A percentile compares a stretch with the other conserved stretches of the same genome.
These are phyloP conservation scores for Phytopythium montanum DNA, from an alignment of 352 stramenopile species.

Conservation along the genomic window DNA sequence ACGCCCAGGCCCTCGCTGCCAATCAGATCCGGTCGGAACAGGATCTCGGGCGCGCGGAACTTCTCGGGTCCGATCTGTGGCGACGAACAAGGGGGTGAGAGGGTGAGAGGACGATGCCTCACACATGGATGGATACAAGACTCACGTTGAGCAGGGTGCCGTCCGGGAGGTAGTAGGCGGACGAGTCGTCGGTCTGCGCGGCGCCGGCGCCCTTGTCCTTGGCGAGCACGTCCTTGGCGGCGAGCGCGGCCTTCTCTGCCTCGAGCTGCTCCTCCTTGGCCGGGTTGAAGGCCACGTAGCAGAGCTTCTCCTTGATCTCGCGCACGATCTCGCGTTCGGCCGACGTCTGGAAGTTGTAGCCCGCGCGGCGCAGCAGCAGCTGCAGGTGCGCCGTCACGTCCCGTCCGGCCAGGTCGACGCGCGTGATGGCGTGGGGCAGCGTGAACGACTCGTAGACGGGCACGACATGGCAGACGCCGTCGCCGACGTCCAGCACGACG, in stretches of 20 bases:
- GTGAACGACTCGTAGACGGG: conserved; percentile 85
- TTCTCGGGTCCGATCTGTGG: conserved; percentile 74
- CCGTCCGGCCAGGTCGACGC: conserved; percentile 78
- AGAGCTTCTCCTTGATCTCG: conserved; percentile 89
- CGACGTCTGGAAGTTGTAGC: conserved; percentile 88
- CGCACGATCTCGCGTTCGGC: conserved; percentile 86
- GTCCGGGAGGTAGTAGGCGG: conserved; percentile 78
- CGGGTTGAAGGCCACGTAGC: conserved; percentile 82
- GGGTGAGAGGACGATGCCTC: neutral
- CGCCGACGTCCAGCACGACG: conserved; percentile 87
- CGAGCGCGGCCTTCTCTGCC: conserved; percentile 52
- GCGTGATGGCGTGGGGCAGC: conserved; percentile 75
- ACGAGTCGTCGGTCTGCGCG: conserved; percentile 40
- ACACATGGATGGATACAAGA: neutral
- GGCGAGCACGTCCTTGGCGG: conserved; percentile 48
- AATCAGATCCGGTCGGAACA: conserved; percentile 84
- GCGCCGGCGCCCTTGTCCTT: conserved; percentile 35
- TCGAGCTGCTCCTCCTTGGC: conserved; percentile 81
- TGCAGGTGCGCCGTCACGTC: conserved; percentile 83
- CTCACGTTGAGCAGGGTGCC: conserved; percentile 81
- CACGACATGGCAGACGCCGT: conserved; percentile 84
- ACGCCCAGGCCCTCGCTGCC: conserved; percentile 77
- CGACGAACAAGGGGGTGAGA: conserved; percentile 4
- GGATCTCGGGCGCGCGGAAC: conserved; percentile 74
- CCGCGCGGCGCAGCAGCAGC: conserved; percentile 64